A percentile compares a stretch with the other conserved stretches of the same genome.
Evolutionary conservation across 1,139 yeast genomes (phyloP).

Genomic region (Yamadazyma atlantica): DNA sequence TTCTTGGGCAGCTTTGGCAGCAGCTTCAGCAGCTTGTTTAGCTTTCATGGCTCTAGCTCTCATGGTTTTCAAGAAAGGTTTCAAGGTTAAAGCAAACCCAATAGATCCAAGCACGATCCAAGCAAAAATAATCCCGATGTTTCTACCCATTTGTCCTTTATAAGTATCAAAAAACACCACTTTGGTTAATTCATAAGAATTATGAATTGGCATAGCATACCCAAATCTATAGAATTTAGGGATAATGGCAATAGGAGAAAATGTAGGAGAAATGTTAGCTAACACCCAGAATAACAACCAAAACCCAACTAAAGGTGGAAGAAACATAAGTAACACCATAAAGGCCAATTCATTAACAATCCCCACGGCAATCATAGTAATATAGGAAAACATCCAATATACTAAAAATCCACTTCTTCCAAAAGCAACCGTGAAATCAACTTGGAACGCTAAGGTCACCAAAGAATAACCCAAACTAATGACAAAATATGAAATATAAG

Average conservation of each 20-base stretch:
- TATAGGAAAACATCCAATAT: conserved; percentile 42
- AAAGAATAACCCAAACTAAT: conserved; percentile 39
- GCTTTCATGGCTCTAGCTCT: conserved; percentile 21
- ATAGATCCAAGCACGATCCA: conserved; percentile 33
- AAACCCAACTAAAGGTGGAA: conserved; percentile 44
- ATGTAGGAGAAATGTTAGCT: conserved; percentile 37
- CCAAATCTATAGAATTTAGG: conserved; percentile 38
- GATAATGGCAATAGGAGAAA: conserved; percentile 34
- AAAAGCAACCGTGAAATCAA: conserved; percentile 37
- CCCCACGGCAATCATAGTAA: conserved; percentile 48
- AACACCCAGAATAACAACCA: conserved; percentile 46
- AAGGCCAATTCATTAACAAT: conserved; percentile 40
- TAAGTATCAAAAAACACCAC: conserved; percentile 37
- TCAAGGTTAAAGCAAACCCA: conserved; percentile 43
- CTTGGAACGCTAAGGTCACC: conserved; percentile 45
- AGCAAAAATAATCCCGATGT: conserved; percentile 33
- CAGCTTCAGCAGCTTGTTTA: conserved; percentile 9
- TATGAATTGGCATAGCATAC: conserved; percentile 40
- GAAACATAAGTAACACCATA: conserved; percentile 27
- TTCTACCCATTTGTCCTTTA: conserved; percentile 38
- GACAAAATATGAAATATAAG: conserved; percentile 32
- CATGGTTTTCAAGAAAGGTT: conserved; percentile 28
- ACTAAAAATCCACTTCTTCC: conserved; percentile 45
- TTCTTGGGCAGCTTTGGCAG: conserved; percentile 5
- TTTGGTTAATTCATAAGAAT: conserved; percentile 37